Conservation (phyloP, 768 basidiomycete species). For the Suillus occidentalis region DNA sequence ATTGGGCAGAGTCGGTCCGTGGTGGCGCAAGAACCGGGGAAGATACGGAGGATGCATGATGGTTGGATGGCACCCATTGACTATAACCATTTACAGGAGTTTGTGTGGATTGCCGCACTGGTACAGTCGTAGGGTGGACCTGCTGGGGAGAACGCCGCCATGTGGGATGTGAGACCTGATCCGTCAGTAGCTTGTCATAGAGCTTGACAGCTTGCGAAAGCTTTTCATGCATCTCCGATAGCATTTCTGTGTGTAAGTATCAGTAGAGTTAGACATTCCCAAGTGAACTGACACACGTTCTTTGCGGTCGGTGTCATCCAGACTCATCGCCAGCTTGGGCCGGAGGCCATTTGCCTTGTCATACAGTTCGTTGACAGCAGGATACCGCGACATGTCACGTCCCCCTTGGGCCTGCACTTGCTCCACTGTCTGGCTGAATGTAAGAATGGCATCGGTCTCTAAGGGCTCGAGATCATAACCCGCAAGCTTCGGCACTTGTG, state of each 20-base stretch:
- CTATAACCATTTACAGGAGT: slow-evolving; percentile 34
- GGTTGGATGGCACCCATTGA: slow-evolving; percentile 26
- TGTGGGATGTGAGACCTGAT: slow-evolving; percentile 73
- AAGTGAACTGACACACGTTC: slow-evolving; percentile 57
- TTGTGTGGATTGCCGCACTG: slow-evolving; percentile 8
- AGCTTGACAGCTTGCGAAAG: slow-evolving; percentile 88
- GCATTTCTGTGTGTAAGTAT: slow-evolving; percentile 54
- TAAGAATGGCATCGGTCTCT: slow-evolving; percentile 84
- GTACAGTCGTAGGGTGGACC: neutral
- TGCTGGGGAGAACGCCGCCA: slow-evolving; percentile 46
- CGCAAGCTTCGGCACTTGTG: slow-evolving; percentile 54
- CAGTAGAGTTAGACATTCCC: neutral
- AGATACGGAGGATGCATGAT: slow-evolving; percentile 16
- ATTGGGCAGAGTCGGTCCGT: slow-evolving; percentile 18
- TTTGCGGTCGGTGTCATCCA: slow-evolving; percentile 85
- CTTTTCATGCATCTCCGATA: slow-evolving; percentile 94
- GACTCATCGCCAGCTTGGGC: slow-evolving; percentile 78
- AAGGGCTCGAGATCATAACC: slow-evolving; percentile 78
- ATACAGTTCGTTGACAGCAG: slow-evolving; percentile 81
- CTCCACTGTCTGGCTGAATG: slow-evolving; percentile 89
- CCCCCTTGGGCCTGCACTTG: slow-evolving; percentile 79
- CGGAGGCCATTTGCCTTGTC: slow-evolving; percentile 77
- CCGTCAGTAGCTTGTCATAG: slow-evolving; percentile 85
- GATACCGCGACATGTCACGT: slow-evolving; percentile 75
- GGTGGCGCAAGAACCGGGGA: slow-evolving; percentile 21